A percentile compares a stretch with the other conserved stretches of the same genome.
Conservation (phyloP, 768 basidiomycete species). For the Suillus luteus region DNA sequence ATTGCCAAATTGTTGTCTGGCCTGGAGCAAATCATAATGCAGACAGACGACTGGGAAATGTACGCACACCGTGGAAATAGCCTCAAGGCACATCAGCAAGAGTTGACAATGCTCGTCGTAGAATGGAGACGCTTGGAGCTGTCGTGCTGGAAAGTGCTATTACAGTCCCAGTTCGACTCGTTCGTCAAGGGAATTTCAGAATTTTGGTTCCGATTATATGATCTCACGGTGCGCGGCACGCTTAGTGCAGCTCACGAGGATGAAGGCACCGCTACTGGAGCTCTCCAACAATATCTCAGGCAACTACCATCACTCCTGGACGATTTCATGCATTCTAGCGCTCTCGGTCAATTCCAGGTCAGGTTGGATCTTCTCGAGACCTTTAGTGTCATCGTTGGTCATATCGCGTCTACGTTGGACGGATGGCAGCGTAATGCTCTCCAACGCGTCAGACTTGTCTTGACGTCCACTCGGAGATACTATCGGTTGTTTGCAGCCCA, state of each 20-base stretch:
- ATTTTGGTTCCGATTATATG: constrained; percentile 94
- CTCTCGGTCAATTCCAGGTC: constrained; percentile 81
- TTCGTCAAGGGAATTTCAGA: constrained; percentile 52
- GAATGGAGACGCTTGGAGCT: constrained; percentile 91
- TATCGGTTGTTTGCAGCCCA: constrained; percentile 60
- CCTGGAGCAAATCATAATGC: constrained; percentile 81
- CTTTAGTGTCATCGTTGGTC: constrained; percentile 57
- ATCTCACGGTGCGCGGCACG: constrained; percentile 67
- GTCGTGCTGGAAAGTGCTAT: constrained; percentile 79
- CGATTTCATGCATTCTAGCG: constrained; percentile 69
- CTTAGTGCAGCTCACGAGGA: constrained; percentile 48
- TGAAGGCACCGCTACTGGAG: constrained; percentile 30
- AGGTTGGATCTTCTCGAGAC: constrained; percentile 69
- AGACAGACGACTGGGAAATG: constrained; percentile 95
- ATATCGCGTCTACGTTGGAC: constrained; percentile 37
- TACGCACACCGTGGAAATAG: constrained; percentile 93
- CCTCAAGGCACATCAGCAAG: constrained; percentile 65
- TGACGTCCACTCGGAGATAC: constrained; percentile 61
- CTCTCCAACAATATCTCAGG: constrained; percentile 55
- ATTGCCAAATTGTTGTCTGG: constrained; percentile 81
- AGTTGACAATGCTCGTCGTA: constrained; percentile 72
- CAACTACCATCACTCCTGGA: constrained; percentile 78
- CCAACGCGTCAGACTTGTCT: constrained; percentile 53
- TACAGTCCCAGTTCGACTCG: constrained; percentile 65
- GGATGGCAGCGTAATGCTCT: constrained; percentile 38